These are phyloP conservation scores for Linum trigynum DNA, from an alignment of 345 rosid genomes.

Conservation along the genomic window DNA sequence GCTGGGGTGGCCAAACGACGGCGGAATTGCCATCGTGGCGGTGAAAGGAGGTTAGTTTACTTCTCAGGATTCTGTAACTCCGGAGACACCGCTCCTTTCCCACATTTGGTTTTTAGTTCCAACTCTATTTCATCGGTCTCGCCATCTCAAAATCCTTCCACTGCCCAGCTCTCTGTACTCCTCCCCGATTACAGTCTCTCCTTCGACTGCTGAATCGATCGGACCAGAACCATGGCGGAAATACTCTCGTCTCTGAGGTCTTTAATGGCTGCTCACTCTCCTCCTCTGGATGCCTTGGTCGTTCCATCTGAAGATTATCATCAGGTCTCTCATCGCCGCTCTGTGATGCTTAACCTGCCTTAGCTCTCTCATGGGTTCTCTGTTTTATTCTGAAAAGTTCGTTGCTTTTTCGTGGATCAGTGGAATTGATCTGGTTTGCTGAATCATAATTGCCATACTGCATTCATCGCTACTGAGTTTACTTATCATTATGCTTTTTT, in stretches of 20 bases:
- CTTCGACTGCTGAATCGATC: not conserved
- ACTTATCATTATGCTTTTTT: not conserved
- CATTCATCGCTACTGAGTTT: not conserved
- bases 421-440: not conserved
- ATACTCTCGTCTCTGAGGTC: conserved; percentile 61
- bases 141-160: not conserved
- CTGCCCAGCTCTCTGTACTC: not conserved
- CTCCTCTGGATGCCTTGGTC: conserved; percentile 75
- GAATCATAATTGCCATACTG: not conserved
- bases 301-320: conserved; percentile 92
- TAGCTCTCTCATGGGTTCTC: not conserved
- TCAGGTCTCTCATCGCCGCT: conserved; percentile 38
- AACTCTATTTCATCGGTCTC: too few species aligned
- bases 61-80: not conserved
- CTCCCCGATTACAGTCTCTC: not conserved
- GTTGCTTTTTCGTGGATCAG: not conserved
- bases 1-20: too few species aligned
- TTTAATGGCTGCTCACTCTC: conserved; percentile 82
- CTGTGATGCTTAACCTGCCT: not conserved
- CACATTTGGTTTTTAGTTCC: too few species aligned
- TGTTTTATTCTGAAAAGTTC: too few species aligned
- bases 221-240: conserved; percentile 37
- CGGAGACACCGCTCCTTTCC: not conserved
- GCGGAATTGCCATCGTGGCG: too few species aligned
- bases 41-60: too few species aligned